Evolutionary conservation across 78 protist genomes (phyloP).

Genomic region (Dictyostelium purpureum): DNA sequence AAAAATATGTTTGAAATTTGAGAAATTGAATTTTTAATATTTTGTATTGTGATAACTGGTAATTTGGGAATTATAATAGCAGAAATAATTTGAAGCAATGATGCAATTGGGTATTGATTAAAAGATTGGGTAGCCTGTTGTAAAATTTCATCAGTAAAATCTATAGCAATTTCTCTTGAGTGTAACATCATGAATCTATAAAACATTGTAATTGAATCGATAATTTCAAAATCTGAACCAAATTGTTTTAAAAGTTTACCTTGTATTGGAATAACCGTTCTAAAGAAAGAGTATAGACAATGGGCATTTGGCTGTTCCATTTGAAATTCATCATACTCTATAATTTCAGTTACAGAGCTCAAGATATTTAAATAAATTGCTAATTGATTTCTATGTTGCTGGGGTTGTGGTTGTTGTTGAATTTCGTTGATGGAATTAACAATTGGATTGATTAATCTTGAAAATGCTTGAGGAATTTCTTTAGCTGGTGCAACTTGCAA

Average conservation of each 20-base stretch:
- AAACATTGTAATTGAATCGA: not conserved
- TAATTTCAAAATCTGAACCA: not conserved
- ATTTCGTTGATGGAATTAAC: not conserved
- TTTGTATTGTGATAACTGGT: not conserved
- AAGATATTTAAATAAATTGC: not conserved
- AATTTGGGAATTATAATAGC: not conserved
- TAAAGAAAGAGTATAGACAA: slow-evolving; percentile 6
- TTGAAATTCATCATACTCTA: slow-evolving; percentile 12
- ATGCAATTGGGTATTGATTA: slow-evolving; percentile 14
- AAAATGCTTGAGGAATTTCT: slow-evolving; percentile 5
- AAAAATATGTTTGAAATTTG: not conserved
- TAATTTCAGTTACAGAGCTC: not conserved
- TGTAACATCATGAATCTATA: slow-evolving; percentile 23
- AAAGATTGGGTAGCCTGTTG: slow-evolving; percentile 28
- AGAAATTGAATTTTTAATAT: slow-evolving; percentile 6
- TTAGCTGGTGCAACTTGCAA: not conserved
- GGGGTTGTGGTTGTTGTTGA: not conserved
- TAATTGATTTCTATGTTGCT: not conserved
- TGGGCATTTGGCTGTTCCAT: not conserved
- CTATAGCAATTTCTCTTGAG: slow-evolving; percentile 3
- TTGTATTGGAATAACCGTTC: slow-evolving; percentile 1
- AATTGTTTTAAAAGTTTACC: not conserved
- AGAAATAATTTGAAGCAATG: slow-evolving; percentile 5
- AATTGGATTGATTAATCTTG: slow-evolving; percentile 4
- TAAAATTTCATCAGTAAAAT: slow-evolving; percentile 40